Base-by-base conservation (phyloP, 805 yeast genomes). In the Pichia exigua region DNA sequence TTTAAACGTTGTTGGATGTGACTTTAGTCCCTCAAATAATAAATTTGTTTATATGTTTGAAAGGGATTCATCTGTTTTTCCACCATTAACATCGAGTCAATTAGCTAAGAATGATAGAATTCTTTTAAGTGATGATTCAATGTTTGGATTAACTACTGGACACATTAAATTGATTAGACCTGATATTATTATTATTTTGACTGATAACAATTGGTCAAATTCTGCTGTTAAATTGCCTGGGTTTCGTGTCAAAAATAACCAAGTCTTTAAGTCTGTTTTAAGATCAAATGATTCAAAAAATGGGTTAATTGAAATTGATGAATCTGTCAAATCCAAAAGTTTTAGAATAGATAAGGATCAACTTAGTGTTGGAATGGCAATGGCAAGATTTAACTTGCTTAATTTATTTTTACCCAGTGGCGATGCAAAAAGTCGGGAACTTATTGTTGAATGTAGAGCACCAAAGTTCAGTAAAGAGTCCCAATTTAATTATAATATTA, bases 311-410 rank as follows among this genome's bases (percentile, higher is more conserved):
- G 30, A 20, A 20, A 8, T 27, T 21, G 39, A 22, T 17, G 22
- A 44, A 12, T 18, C 15, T 7, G 43, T 56, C 6, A 43, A 27
- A 10, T 28, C 46, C 11, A 60, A 54, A 17, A 66, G 52, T 26
- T 89, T 78, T 57, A 72, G 98, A 50, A 73, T 91, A 26, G 98
- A 92, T 63, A 82, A 80, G 61, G 95, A 90, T 66, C 90, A 83
- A 45, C 76, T 82, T 68, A 83, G 79, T 50, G 82, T 79, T 57
- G 90, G 91, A 0, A 74, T 91, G 73, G 79, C 88, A 0, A 61
- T 84, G 35, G 90, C 96, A 0, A 71, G 97, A 44, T 86, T 70
- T 65, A 94, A 92, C 61, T 55, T 94, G 4, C 64, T 90, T 52
- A 82, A 85, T 54, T 64, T 92, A 44, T 83, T 92, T 59, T 60